Base-by-base conservation (phyloP, 1,139 yeast genomes). In the Pichia cactophila region DNA sequence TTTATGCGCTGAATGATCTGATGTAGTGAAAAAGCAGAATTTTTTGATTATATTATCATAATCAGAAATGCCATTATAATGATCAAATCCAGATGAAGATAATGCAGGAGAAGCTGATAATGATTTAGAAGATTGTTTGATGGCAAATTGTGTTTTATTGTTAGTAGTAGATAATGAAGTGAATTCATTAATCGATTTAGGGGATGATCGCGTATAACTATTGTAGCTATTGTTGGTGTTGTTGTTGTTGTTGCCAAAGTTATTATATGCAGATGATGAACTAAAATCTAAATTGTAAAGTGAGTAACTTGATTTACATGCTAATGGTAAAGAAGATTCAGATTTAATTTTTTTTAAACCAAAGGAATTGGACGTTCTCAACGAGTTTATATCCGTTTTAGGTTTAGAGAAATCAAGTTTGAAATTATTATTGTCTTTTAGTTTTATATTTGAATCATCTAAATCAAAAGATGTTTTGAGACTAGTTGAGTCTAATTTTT, bases 21-120 rank as follows among this genome's bases (percentile, higher is more conserved):
- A 16, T 14, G 44, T 35, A n/a, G 44, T 23, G 20, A 54, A 63
- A 47, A 64, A 64, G 46, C 68, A 64, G 48, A 59, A 63, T 44
- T 61, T 59, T 46, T 63, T 59, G 41, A 64, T 51, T n/a, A 64
- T 50, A 44, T 58, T 51, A 43, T 60, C 55, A 54, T 63, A 62
- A 38, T 61, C 58, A 44, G 53, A 54, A 38, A 44, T 44, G 40
- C 56, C 56, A 26, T 33, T 44, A 4, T 46, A 26, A 20, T 28
- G 43, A 12, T 26, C 26, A 28, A 45, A 52, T 39, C 52, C 51
- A 17, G 47, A 48, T n/a, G 53, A 41, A 17, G 36, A 17, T 20
- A 50, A 35, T 16, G 48, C 8, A n/a, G 51, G 50, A 12, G 53
- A 44, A 29, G 51, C 20, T 16, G 41, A 33, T 11, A 43, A 38